Evolutionary conservation across 1,139 yeast genomes (phyloP), one percentile per base, ranked within the genome.

Genomic region (Nakaseomyces glabratus): DNA sequence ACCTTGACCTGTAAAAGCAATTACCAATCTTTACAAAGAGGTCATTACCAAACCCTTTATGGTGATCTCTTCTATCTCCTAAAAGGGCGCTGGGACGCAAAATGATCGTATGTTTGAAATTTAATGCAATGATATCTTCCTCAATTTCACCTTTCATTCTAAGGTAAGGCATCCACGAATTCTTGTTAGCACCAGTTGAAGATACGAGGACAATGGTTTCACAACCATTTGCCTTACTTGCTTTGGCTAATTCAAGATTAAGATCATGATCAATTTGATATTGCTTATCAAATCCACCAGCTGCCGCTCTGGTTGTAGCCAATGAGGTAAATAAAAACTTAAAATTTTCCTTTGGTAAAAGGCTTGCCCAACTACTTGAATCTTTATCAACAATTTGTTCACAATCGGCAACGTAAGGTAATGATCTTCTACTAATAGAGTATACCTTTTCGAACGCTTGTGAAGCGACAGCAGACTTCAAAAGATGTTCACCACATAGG

Each of bases 231-330:
- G 63, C 72, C 51, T 73, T 77, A 1, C 93, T 93, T 5, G 76
- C 77, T 48, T 72, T 68, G 4, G 93, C 90, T 26, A 77, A 59
- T 20, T 65, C 71, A 28, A 69, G 57, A 50, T 81, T 82, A 44
- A 76, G 61, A 32, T 81, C 93, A 47, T 76, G 71, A 49, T 84
- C 95, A 42, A 82, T 75, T 44, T 66, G 64, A 43, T 67, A 66
- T 58, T 82, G 86, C 15, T 73, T 68, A 18, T 70, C 81, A 3
- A 74, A 62, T 1, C 77, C 64, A n/a, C 90, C 90, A 3, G 86
- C 93, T 12, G 61, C 66, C 1, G 71, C 76, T 35, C 69, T 65
- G 1, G 93, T 82, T 11, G 94, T 80, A n/a, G 86, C 93, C 47
- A 84, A 69, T 0, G 76, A 73, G 1, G 82, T 71, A 43, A 77